These are phyloP conservation scores for Penicillium sp. DNA, from an alignment of 2,329 filamentous ascomycete species.

Conservation along the genomic window DNA sequence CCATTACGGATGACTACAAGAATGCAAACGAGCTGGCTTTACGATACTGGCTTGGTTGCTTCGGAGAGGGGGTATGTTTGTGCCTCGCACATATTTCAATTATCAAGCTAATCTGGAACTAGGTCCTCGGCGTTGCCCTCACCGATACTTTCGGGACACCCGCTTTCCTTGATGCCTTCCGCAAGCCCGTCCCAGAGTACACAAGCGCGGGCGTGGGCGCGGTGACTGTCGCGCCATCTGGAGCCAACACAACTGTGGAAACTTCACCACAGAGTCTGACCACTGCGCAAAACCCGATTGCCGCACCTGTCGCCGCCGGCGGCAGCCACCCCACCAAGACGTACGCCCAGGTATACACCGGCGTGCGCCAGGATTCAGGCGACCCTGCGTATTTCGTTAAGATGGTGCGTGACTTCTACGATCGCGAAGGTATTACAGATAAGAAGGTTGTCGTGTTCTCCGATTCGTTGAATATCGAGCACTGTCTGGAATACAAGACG, in stretches of 20 bases:
- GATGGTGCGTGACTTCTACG: conserved; percentile 77
- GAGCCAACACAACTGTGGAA: conserved; percentile 42
- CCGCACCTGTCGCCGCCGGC: conserved; percentile 40
- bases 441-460: conserved; percentile 93
- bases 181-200: conserved; percentile 55
- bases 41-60: conserved; percentile 85
- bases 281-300: conserved; percentile 43
- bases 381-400: conserved; percentile 78
- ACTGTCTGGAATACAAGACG: conserved; percentile 85
- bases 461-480: conserved; percentile 87
- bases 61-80: conserved; percentile 66
- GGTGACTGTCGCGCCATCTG: conserved; percentile 41
- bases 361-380: conserved; percentile 86
- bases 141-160: conserved; percentile 96
- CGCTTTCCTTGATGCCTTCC: conserved; percentile 82
- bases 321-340: conserved; percentile 51
- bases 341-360: conserved; percentile 79
- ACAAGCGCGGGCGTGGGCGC: conserved; percentile 33
- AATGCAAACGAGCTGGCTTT: conserved; percentile 80
- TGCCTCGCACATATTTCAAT: neutral
- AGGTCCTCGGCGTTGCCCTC: conserved; percentile 79
- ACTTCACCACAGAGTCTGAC: conserved; percentile 39
- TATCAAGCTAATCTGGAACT: conserved; percentile 2
- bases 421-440: conserved; percentile 68
- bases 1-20: conserved; percentile 81